phyloP scores from a whole-genome alignment of 108 stramenopile genomes.

The Skeletonema marinoi region DNA sequence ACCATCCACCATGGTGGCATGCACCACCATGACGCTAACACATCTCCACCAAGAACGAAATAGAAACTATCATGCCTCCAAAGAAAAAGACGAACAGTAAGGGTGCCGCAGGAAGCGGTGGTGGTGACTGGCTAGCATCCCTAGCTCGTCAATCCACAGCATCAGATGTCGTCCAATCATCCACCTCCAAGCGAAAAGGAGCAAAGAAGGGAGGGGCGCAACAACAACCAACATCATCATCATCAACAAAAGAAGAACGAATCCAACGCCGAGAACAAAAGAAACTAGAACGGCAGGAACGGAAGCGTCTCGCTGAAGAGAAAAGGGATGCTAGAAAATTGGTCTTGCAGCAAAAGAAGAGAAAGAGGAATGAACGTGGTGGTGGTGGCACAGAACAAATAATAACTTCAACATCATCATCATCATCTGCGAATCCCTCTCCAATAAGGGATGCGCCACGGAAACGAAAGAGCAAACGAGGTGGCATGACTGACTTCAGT shows the following conservation, averaged over 20 bases:
- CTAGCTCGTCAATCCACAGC: constrained; percentile 26
- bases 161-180: constrained; percentile 2
- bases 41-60: too few relatives aligned
- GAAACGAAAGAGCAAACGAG: neutral
- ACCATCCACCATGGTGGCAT: too few relatives aligned
- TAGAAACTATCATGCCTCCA: neutral
- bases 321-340: constrained; percentile 1
- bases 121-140: constrained; percentile 25
- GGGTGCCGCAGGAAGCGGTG: neutral
- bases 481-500: neutral
- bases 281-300: constrained; percentile 17
- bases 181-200: constrained; percentile 3
- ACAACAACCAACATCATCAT: neutral
- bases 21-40: too few relatives aligned
- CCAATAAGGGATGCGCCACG: neutral
- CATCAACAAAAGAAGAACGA: constrained; percentile 10
- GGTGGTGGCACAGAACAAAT: neutral
- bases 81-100: neutral
- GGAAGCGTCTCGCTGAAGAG: constrained; percentile 25
- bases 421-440: neutral
- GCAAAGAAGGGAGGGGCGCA: constrained; percentile 2
- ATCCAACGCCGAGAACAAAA: constrained; percentile 32
- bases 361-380: neutral
- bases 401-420: neutral
- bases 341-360: neutral